phyloP scores from a whole-genome alignment of 164 flowering plant species.

The Stephania japonica region DNA sequence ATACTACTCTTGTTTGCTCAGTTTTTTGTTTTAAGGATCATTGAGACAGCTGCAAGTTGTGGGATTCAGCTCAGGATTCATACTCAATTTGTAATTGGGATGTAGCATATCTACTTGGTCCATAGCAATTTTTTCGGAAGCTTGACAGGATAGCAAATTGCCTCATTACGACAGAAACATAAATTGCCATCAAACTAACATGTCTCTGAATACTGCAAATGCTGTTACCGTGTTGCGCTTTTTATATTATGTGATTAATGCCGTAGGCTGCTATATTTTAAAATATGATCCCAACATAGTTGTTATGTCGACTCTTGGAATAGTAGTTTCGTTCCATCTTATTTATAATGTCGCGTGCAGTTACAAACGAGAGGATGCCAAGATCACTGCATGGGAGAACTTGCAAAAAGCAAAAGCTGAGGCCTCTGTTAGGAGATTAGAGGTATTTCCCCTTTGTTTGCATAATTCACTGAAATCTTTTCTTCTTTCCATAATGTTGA shows the following conservation, averaged over 20 bases:
- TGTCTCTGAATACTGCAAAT: neutral
- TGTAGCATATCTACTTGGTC: neutral
- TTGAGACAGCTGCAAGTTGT: too few species aligned
- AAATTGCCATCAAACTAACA: neutral
- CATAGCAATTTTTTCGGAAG: neutral
- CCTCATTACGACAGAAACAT: neutral
- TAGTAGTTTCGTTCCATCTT: neutral
- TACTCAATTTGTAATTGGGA: neutral
- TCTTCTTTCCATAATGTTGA: neutral
- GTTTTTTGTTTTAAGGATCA: too few species aligned
- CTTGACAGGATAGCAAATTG: neutral
- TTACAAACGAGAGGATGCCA: slow-evolving; percentile 83
- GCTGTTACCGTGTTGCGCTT: neutral
- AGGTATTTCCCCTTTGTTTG: slow-evolving; percentile 40
- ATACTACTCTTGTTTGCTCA: too few species aligned
- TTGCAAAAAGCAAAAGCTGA: slow-evolving; percentile 98
- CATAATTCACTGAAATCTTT: neutral
- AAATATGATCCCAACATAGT: neutral
- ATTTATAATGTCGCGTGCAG: slow-evolving; percentile 28
- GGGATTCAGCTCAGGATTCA: neutral
- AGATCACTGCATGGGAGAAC: slow-evolving; percentile 94
- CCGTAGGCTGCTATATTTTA: neutral
- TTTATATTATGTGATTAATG: neutral
- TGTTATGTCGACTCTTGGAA: neutral
- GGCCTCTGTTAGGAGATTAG: slow-evolving; percentile 83